Evolutionary conservation across 352 stramenopile genomes (phyloP).

Genomic region (Phytopythium boreale): DNA sequence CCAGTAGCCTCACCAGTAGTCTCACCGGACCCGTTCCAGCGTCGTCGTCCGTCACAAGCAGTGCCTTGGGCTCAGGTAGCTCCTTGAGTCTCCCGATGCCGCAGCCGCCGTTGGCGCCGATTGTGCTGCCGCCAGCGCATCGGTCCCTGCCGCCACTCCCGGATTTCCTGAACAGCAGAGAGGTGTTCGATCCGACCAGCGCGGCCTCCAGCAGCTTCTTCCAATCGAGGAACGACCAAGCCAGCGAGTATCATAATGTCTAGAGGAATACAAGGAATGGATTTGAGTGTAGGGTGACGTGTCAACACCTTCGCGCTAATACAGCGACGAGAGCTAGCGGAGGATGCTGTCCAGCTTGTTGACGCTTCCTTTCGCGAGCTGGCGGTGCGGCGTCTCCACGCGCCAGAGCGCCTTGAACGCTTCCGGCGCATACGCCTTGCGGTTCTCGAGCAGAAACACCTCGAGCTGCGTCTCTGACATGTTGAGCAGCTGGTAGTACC

Average conservation of each 20-base stretch:
- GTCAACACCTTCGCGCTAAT: background rate
- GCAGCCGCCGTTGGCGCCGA: conserved; percentile 37
- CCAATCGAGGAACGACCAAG: conserved; percentile 39
- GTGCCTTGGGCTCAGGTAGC: background rate
- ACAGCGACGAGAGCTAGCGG: conserved; percentile 25
- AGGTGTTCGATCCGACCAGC: conserved; percentile 48
- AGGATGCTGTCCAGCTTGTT: conserved; percentile 85
- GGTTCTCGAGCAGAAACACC: conserved; percentile 75
- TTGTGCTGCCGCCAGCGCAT: conserved; percentile 48
- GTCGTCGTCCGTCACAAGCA: background rate
- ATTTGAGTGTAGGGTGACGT: background rate
- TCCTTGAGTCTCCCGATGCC: conserved; percentile 2
- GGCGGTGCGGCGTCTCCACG: conserved; percentile 68
- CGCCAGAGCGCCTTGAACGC: conserved; percentile 75
- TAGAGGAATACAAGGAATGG: background rate
- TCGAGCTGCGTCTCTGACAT: conserved; percentile 76
- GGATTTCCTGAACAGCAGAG: conserved; percentile 61
- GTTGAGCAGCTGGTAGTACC: conserved; percentile 72
- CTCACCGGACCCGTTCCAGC: background rate
- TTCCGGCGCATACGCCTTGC: conserved; percentile 50
- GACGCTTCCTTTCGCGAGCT: conserved; percentile 67
- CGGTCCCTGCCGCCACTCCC: conserved; percentile 54
- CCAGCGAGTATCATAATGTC: conserved; percentile 35
- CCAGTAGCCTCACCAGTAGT: conserved; percentile 3
- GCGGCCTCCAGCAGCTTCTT: conserved; percentile 38